phyloP scores from a whole-genome alignment of 176 grass and related monocot genomes.

The Pharus latifolius region DNA sequence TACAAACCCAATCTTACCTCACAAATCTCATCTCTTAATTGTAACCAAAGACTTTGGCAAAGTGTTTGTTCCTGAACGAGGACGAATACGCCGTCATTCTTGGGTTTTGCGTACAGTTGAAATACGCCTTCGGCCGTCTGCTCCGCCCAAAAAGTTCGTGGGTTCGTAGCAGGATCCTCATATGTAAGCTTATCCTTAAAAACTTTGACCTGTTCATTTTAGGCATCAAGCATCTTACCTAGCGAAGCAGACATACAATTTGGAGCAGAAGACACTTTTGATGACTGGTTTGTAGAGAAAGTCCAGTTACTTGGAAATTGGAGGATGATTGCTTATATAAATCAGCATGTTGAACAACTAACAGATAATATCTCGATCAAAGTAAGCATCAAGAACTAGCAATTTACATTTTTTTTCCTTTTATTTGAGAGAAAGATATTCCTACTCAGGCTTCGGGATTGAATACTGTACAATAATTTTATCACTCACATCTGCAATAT shows the following conservation, averaged over 20 bases:
- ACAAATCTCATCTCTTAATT: too few species aligned
- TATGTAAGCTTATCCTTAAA: not conserved
- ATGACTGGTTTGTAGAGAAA: slow-evolving; percentile 47
- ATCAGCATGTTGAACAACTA: slow-evolving; percentile 49
- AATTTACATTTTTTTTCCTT: not conserved
- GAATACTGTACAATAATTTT: not conserved
- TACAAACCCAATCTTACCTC: too few species aligned
- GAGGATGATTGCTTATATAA: slow-evolving; percentile 36
- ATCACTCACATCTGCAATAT: too few species aligned
- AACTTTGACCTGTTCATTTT: not conserved
- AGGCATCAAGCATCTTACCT: slow-evolving; percentile 47
- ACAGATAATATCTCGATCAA: not conserved
- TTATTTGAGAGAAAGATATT: not conserved
- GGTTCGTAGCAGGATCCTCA: not conserved
- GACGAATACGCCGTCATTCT: too few species aligned
- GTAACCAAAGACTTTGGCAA: too few species aligned
- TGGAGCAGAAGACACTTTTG: slow-evolving; percentile 43
- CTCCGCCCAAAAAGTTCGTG: too few species aligned
- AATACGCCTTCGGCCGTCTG: too few species aligned
- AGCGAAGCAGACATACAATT: slow-evolving; percentile 52
- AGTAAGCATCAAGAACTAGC: not conserved
- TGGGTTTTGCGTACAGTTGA: too few species aligned
- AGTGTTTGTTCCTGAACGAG: too few species aligned
- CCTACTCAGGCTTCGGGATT: not conserved
- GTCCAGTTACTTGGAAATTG: slow-evolving; percentile 39